Base-by-base conservation (phyloP, 805 yeast genomes). In the Yarrowia bubula region DNA sequence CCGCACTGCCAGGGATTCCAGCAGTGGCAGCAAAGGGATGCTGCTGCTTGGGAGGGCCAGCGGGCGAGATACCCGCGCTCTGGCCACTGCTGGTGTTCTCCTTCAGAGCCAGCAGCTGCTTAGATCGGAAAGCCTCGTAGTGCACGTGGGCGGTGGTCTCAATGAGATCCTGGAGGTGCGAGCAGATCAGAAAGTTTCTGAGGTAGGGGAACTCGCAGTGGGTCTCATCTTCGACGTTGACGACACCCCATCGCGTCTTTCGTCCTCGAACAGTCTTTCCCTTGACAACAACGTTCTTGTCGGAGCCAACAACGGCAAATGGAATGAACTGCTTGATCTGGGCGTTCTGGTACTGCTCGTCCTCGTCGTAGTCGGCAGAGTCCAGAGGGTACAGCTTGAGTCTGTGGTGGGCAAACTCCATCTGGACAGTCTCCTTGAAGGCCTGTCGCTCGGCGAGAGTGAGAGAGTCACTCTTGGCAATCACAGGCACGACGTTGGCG, bases 141-240 rank as follows among this genome's bases (percentile, higher is more conserved):
- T 95, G 98, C 64, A 86, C 83, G 70, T 85, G 81, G 1, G 96
- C 80, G 4, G 99, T 95, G 11, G 96, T 86, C 77, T 95, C 99
- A 72, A 95, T 92, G 75, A 95, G 85, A 75, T 93, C 98, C 76
- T 92, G 98, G 73, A 95, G 81, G 76, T 95, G 98, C 8, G 98
- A 91, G 79, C 97, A 86, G 51, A 97, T 91, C 73, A 95, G 84
- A 76, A 95, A 95, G 76, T 91, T 96, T 78, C 98, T 86, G 74
- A 95, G 85, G 71, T 90, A 92, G 42, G 91, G 90, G 81, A 95
- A 95, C 79, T 95, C 99, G 78, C 97, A 92, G 78, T 95, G 98
- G 65, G 88, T 84, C 64, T 90, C 92, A 78, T 95, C 97, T 78
- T 92, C 98, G 67, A 95, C 90, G 76, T 92, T 90, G 73, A 93